These are phyloP conservation scores for Xerocomus minutiporus DNA, from an alignment of 1,284 basidiomycete species.

Conservation along the genomic window DNA sequence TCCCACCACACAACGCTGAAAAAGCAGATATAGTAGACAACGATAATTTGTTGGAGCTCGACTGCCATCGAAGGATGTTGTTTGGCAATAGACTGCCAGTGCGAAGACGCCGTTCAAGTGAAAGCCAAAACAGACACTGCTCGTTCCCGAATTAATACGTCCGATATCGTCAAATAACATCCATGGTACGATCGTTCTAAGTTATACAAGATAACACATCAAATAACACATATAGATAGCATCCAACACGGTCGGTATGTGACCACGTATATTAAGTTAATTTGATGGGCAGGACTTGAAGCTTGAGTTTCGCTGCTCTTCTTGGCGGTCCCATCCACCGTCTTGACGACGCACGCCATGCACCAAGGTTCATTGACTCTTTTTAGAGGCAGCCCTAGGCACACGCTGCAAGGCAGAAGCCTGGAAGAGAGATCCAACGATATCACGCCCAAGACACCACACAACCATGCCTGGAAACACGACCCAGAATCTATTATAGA, in stretches of 20 bases:
- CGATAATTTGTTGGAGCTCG: too few relatives aligned
- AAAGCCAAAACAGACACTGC: too few relatives aligned
- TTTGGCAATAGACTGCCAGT: too few relatives aligned
- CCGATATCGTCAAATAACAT: not conserved
- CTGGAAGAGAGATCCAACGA: conserved; percentile 40
- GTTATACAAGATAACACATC: not conserved
- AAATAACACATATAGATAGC: not conserved
- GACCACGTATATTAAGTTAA: not conserved
- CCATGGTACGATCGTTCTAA: not conserved
- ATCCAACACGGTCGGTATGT: not conserved
- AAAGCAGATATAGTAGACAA: too few relatives aligned
- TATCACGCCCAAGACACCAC: conserved; percentile 52
- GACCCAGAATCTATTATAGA: conserved; percentile 58
- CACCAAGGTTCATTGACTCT: conserved; percentile 14
- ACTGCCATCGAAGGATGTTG: too few relatives aligned
- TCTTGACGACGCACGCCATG: not conserved
- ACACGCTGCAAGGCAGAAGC: conserved; percentile 29
- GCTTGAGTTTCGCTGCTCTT: too few relatives aligned
- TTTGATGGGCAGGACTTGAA: not conserved
- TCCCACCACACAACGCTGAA: too few relatives aligned
- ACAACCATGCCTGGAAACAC: conserved; percentile 61
- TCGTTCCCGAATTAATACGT: too few relatives aligned
- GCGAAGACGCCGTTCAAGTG: too few relatives aligned
- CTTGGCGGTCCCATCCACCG: too few relatives aligned
- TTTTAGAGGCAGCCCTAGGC: conserved; percentile 16